Evolutionary conservation across 495 filamentous ascomycete species (phyloP).

Genomic region (Penicillium cinerascens): DNA sequence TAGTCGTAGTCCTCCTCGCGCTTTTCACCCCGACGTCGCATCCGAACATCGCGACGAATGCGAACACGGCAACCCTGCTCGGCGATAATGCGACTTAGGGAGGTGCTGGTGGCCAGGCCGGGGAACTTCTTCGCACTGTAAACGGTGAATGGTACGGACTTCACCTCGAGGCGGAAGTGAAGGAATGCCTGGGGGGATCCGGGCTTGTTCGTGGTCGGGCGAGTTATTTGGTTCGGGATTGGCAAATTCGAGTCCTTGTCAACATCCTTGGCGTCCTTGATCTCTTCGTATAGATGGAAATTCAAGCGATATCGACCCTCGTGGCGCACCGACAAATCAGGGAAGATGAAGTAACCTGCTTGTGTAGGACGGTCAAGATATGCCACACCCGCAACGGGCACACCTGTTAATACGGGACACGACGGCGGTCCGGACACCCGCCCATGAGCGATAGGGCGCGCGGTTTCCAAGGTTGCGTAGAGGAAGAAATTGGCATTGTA

Average conservation of each 20-base stretch:
- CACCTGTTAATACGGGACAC: slow-evolving; percentile 86
- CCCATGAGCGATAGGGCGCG: slow-evolving; percentile 79
- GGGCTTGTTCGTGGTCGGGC: slow-evolving; percentile 25
- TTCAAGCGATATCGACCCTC: slow-evolving; percentile 85
- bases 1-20: slow-evolving; percentile 59
- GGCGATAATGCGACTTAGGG: slow-evolving; percentile 83
- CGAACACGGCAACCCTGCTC: slow-evolving; percentile 97
- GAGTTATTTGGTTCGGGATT: slow-evolving; percentile 22
- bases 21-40: slow-evolving; percentile 85
- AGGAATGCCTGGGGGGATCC: slow-evolving; percentile 40
- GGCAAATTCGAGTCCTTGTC: slow-evolving; percentile 47
- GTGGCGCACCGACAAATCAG: slow-evolving; percentile 93
- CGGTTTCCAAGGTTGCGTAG: slow-evolving; percentile 86
- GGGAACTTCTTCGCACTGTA: slow-evolving; percentile 99
- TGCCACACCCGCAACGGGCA: slow-evolving; percentile 93
- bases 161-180: slow-evolving; percentile 82
- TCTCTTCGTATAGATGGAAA: slow-evolving; percentile 92
- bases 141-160: slow-evolving; percentile 81
- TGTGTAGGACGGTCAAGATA: slow-evolving; percentile 89
- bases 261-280: slow-evolving; percentile 70
- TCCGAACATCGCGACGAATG: slow-evolving; percentile 93
- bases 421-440: slow-evolving; percentile 64
- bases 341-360: slow-evolving; percentile 97
- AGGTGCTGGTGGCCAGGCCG: slow-evolving; percentile 85
- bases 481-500: slow-evolving; percentile 99